These are phyloP conservation scores for Patellifolia procumbens DNA, from an alignment of 179 eudicot species.

Conservation along the genomic window DNA sequence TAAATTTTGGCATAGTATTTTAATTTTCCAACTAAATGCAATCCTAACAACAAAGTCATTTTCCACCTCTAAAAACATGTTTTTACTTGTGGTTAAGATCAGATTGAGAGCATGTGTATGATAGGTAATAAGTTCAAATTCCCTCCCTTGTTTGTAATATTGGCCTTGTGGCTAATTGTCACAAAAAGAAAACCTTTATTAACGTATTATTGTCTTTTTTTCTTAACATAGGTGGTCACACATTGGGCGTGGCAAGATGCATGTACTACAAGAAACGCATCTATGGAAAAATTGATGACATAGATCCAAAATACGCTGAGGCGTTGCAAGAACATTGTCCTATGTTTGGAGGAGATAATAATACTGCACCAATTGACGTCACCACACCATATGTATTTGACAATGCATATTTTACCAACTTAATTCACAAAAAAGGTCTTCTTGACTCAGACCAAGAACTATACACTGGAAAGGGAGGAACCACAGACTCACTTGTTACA, in stretches of 20 bases:
- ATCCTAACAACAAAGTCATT: no score
- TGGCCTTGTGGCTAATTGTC: no score
- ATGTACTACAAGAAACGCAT: constrained; percentile 9
- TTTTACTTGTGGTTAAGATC: no score
- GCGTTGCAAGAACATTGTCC: constrained; percentile 22
- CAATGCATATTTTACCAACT: not conserved
- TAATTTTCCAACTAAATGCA: no score
- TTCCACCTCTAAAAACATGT: no score
- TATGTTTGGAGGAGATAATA: not conserved
- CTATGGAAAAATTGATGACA: constrained; percentile 10
- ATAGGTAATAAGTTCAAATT: no score
- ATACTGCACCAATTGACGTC: constrained; percentile 14
- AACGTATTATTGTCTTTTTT: no score
- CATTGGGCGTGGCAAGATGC: constrained; percentile 28
- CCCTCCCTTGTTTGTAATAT: no score
- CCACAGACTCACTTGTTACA: not conserved
- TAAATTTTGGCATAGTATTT: no score
- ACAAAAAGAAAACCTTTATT: no score
- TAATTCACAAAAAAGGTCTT: not conserved
- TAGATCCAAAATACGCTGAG: not conserved
- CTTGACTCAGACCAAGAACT: not conserved
- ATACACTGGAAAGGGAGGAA: not conserved
- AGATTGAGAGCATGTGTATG: no score
- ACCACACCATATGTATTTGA: not conserved
- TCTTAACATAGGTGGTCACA: constrained; percentile 19